A percentile compares a stretch with the other conserved stretches of the same genome.
phyloP scores from a whole-genome alignment of 192 early-diverging fungal species.

The Entrophospora sp. region DNA sequence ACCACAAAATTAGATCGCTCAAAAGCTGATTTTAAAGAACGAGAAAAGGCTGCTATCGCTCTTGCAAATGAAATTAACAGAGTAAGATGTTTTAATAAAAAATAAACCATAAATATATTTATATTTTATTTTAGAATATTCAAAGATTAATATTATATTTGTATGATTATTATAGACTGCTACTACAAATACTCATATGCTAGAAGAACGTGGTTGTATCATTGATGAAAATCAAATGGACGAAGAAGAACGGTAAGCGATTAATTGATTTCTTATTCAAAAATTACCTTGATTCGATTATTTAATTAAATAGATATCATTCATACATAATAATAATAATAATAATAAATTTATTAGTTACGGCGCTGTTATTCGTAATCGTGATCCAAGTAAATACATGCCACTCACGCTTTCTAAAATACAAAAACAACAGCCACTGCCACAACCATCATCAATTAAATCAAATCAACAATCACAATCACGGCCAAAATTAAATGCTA shows the following conservation, averaged over 20 bases:
- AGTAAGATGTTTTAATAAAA: constrained; percentile 36
- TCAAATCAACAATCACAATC: no score
- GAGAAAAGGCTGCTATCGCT: constrained; percentile 78
- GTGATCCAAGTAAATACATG: constrained; percentile 70
- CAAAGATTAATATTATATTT: no score
- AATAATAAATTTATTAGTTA: constrained; percentile 48
- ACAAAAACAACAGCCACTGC: no score
- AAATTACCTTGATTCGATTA: neutral
- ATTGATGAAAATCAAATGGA: constrained; percentile 62
- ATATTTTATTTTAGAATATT: neutral
- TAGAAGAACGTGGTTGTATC: constrained; percentile 75
- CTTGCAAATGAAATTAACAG: constrained; percentile 87
- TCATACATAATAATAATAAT: no score
- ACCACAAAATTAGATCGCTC: constrained; percentile 86
- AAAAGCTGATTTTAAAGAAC: constrained; percentile 74
- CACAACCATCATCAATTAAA: no score
- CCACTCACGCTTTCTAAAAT: no score
- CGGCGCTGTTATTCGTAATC: constrained; percentile 68
- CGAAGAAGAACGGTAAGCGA: constrained; percentile 71
- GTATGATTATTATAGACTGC: constrained; percentile 34
- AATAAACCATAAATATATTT: no score
- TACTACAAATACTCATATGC: constrained; percentile 72
- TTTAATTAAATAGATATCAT: neutral
- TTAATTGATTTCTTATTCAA: no score
- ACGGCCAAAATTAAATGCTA: neutral